A percentile compares a stretch with the other conserved stretches of the same genome.
These are phyloP conservation scores for Diaporthe sp. DNA, from an alignment of 2,329 filamentous ascomycete species.

Conservation along the genomic window DNA sequence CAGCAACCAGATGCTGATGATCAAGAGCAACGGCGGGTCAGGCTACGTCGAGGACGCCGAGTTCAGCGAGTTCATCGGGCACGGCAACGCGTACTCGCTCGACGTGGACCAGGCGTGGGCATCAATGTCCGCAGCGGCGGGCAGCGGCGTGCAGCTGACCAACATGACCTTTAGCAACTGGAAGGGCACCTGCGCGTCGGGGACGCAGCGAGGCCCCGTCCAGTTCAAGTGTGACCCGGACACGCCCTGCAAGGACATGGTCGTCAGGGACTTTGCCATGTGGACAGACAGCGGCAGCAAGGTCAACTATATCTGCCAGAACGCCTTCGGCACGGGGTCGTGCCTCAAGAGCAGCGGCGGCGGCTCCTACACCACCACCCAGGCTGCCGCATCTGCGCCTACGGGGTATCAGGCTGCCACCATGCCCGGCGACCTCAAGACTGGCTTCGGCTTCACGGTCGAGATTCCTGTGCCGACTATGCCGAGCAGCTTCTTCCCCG, in stretches of 20 bases:
- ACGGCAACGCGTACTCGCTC: constrained; percentile 68
- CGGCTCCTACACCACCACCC: constrained; percentile 35
- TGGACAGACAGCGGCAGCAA: constrained; percentile 59
- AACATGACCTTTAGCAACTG: constrained; percentile 66
- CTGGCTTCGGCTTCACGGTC: constrained; percentile 27
- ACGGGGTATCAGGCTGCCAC: constrained; percentile 27
- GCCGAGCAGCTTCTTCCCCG: constrained; percentile 32
- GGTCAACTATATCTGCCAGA: constrained; percentile 37
- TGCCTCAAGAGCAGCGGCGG: constrained; percentile 31
- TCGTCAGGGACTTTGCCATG: constrained; percentile 61
- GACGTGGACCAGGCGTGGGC: constrained; percentile 66
- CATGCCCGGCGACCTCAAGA: constrained; percentile 30
- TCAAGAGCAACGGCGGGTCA: constrained; percentile 69
- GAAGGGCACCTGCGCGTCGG: constrained; percentile 63
- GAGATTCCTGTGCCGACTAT: constrained; percentile 31
- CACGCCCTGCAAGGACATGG: constrained; percentile 63
- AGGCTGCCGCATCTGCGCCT: constrained; percentile 28
- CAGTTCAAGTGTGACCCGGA: constrained; percentile 60
- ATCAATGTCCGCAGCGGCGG: constrained; percentile 41
- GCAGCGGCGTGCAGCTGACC: constrained; percentile 61
- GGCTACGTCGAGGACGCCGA: constrained; percentile 61
- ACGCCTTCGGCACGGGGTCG: constrained; percentile 36
- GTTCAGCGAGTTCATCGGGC: constrained; percentile 69
- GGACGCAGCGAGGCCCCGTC: constrained; percentile 61
- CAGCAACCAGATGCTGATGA: constrained; percentile 73